Conservation (phyloP, 164 flowering plant genomes). For the Brasenia schreberi region DNA sequence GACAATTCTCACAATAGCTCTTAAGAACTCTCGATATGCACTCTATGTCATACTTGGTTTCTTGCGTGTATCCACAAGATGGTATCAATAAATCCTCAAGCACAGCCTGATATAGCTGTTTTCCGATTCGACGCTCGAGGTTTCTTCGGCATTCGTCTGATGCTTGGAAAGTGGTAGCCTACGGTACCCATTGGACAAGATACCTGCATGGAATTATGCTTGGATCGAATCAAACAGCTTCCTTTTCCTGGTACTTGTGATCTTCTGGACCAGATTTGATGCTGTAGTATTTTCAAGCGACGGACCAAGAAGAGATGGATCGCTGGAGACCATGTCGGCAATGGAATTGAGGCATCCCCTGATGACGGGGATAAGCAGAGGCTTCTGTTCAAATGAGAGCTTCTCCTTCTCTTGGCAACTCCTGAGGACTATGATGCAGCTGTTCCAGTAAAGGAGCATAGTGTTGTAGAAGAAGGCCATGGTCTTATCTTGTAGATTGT, state of each 20-base stretch:
- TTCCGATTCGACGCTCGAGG: conserved; percentile 49
- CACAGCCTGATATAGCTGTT: conserved; percentile 39
- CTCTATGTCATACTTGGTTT: conserved; percentile 38
- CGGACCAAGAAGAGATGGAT: conserved; percentile 53
- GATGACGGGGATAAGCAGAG: conserved; percentile 29
- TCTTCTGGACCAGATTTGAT: conserved; percentile 1
- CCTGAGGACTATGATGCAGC: conserved; percentile 15
- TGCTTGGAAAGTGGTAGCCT: conserved; percentile 32
- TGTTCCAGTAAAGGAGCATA: conserved; percentile 48
- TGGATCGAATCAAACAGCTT: conserved; percentile 24
- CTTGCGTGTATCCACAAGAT: conserved; percentile 31
- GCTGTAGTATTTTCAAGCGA: conserved; percentile 18
- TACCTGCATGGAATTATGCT: conserved; percentile 34
- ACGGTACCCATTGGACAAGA: conserved; percentile 45
- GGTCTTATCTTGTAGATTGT: conserved; percentile 34
- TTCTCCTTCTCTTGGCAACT: not conserved
- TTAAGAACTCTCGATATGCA: conserved; percentile 43
- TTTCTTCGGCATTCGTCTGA: conserved; percentile 29
- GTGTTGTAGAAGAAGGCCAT: conserved; percentile 24
- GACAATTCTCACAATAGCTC: conserved; percentile 26
- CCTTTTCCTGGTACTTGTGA: conserved; percentile 27
- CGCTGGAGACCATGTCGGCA: conserved; percentile 20
- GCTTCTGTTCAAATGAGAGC: not conserved
- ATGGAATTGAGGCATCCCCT: conserved; percentile 38
- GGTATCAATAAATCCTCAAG: conserved; percentile 47